Base-by-base conservation (phyloP, 2,329 filamentous ascomycete species). In the Knufia fluminis region DNA sequence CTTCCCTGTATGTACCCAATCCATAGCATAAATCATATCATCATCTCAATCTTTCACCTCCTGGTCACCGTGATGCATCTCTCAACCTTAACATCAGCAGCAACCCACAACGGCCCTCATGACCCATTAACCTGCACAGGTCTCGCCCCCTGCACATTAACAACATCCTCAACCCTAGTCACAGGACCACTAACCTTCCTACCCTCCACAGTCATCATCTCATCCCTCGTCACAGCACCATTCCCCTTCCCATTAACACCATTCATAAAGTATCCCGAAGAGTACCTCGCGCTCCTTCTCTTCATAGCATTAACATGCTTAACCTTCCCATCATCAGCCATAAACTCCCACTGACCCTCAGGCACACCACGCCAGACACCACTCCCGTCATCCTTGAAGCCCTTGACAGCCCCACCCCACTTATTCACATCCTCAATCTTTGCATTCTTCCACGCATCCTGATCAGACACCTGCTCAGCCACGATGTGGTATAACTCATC, bases 281-380 rank as follows among this genome's bases (percentile, higher is more conserved):
- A 43, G n/a, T 43, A 43, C 22, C 40, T 43, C 10, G 40, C n/a
- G 14, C 20, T 43, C 23, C 40, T 10, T 20, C 40, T 24, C 40
- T 28, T 43, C 40, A 43, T 43, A 28, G 40, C 40, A 28, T 43
- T 43, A 19, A 43, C 23, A 28, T 43, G 40, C 40, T 24, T 43
- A 28, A 26, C 9, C 22, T 43, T 43, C 22, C 22, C 40, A 24
- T 43, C 22, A 8, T 28, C 40, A 28, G 19, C 40, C 40, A 24
- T 43, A 14, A 43, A 43, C 40, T 43, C 40, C 40, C 40, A 43
- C 22, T 43, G 40, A 8, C 40, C 22, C 22, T 43, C 10, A 24
- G 40, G 19, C 19, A 43, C 40, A 6, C 40, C 40, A n/a, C 40
- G 10, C 40, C 40, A 43, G 23, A 22, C 22, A 43, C 40, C 40